A percentile compares a stretch with the other conserved stretches of the same genome.
Conservation (phyloP, 495 filamentous ascomycete genomes). For the Trichoderma virens region DNA sequence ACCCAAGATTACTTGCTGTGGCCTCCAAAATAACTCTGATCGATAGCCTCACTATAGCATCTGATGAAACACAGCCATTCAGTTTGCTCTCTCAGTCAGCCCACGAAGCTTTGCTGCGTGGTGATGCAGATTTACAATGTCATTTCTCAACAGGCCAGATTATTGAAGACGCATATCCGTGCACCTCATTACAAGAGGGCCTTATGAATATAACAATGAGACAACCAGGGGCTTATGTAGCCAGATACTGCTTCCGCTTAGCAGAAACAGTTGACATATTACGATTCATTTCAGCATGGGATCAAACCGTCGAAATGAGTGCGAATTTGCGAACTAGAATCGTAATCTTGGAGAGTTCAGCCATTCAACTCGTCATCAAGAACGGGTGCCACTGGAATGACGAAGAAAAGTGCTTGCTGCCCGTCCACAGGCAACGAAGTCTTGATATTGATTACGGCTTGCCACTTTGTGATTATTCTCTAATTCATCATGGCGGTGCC, state of each 20-base stretch:
- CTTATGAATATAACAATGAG: conserved; percentile 37
- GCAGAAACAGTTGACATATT: conserved; percentile 29
- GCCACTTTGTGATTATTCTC: neutral
- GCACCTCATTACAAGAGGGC: conserved; percentile 49
- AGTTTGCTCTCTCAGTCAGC: neutral
- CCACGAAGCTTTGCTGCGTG: neutral
- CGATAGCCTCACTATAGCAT: conserved; percentile 37
- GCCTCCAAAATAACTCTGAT: neutral
- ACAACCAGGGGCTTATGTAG: conserved; percentile 33
- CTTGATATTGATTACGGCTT: neutral
- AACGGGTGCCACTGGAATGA: neutral
- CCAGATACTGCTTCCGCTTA: conserved; percentile 36
- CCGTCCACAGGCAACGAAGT: neutral
- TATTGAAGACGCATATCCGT: conserved; percentile 28
- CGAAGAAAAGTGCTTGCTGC: neutral
- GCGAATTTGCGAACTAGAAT: conserved; percentile 58
- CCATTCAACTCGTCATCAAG: conserved; percentile 19
- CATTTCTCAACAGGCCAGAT: neutral
- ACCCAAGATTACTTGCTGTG: neutral
- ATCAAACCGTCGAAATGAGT: conserved; percentile 40
- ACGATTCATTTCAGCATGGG: conserved; percentile 41
- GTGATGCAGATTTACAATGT: neutral
- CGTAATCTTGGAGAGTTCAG: neutral
- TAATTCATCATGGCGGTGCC: neutral
- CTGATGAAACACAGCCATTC: neutral